Percentiles rank a stretch among this genome's conserved stretches.
Evolutionary conservation across 2,329 filamentous ascomycete genomes (phyloP).

Genomic region (Botryotinia narcissicola): DNA sequence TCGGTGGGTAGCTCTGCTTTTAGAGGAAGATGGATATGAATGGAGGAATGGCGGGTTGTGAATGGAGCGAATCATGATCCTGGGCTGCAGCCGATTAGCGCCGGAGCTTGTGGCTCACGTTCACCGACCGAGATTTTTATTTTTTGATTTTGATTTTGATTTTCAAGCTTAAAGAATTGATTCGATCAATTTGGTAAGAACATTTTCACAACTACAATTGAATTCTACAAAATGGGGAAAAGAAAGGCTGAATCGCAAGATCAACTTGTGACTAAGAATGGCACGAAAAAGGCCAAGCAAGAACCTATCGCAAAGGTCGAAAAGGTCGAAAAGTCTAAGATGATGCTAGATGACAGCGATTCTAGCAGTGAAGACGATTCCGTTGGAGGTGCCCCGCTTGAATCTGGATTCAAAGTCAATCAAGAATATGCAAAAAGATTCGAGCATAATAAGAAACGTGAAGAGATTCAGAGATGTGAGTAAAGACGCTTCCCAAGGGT

Average conservation of each 20-base stretch:
- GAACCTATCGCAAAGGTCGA: constrained; percentile 1
- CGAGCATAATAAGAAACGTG: constrained; percentile 96
- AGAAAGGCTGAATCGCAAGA: constrained; percentile 37
- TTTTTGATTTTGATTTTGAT: constrained; percentile 19
- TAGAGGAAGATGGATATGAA: constrained; percentile 16
- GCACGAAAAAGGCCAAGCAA: constrained; percentile 37
- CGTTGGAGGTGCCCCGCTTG: constrained; percentile 40
- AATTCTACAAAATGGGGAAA: constrained; percentile 36
- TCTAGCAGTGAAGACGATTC: constrained; percentile 39
- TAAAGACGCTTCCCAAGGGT: constrained; percentile 24
- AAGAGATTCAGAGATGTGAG: constrained; percentile 72
- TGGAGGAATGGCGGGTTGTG: constrained; percentile 12
- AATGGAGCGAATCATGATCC: constrained; percentile 8
- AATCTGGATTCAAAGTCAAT: constrained; percentile 72
- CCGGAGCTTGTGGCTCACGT: constrained; percentile 4
- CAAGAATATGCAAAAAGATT: constrained; percentile 85
- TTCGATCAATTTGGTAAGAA: background rate
- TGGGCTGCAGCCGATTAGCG: background rate
- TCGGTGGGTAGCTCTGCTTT: constrained; percentile 17
- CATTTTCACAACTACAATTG: background rate
- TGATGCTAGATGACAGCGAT: constrained; percentile 51
- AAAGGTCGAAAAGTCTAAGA: constrained; percentile 27
- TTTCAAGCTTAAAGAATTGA: background rate
- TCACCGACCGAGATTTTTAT: constrained; percentile 15
- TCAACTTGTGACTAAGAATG: constrained; percentile 24